These are phyloP conservation scores for Pichia sp. DNA, from an alignment of 1,139 yeast species.

Conservation along the genomic window DNA sequence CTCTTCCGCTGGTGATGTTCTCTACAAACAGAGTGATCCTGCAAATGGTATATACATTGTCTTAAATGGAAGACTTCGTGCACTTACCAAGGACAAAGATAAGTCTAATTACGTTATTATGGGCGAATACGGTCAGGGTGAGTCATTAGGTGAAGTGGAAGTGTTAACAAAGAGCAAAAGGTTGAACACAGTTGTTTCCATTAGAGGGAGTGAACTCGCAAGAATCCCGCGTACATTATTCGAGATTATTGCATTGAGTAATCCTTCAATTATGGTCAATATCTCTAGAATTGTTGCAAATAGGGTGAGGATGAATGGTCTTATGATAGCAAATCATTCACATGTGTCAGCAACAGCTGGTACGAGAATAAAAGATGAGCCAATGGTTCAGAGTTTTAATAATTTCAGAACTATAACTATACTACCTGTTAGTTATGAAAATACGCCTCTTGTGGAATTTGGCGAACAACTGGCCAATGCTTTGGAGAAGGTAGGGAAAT, in stretches of 20 bases:
- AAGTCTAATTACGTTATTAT: constrained; percentile 31
- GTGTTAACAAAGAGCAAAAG: constrained; percentile 81
- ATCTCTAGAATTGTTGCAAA: constrained; percentile 84
- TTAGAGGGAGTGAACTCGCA: constrained; percentile 90
- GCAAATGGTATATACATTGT: constrained; percentile 94
- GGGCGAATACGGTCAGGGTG: constrained; percentile 91
- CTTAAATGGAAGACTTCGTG: constrained; percentile 81
- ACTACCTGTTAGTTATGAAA: constrained; percentile 67
- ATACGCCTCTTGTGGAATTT: constrained; percentile 74
- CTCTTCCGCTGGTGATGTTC: constrained; percentile 71
- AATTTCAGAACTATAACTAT: constrained; percentile 80
- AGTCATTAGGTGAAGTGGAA: constrained; percentile 91
- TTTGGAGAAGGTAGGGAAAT: constrained; percentile 62
- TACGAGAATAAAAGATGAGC: constrained; percentile 25
- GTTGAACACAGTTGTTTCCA: constrained; percentile 70
- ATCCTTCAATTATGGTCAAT: constrained; percentile 87
- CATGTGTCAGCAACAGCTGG: constrained; percentile 20
- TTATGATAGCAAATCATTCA: constrained; percentile 7
- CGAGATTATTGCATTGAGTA: constrained; percentile 74
- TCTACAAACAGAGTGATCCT: constrained; percentile 76
- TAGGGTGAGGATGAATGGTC: constrained; percentile 34
- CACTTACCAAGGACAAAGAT: constrained; percentile 30
- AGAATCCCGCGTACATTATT: constrained; percentile 86
- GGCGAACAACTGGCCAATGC: constrained; percentile 68
- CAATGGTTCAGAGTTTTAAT: constrained; percentile 23